Conservation (phyloP, 164 flowering plant genomes). For the grape (Vitis vinifera) region DNA sequence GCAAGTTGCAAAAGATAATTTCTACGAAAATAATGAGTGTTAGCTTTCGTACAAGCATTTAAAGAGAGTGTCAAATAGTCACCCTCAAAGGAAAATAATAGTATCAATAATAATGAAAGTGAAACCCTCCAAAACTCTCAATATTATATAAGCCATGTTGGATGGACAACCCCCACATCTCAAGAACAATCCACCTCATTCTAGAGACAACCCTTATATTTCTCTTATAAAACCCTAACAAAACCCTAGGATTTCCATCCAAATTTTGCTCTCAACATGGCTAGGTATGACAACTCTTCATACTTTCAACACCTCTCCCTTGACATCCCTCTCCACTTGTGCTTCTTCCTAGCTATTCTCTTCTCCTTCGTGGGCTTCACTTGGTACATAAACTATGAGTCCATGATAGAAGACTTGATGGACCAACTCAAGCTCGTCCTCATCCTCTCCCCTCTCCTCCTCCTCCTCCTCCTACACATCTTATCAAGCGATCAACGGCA, state of each 20-base stretch:
- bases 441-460: constrained; percentile 48
- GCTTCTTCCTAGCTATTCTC: constrained; percentile 34
- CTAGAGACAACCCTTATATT: no score
- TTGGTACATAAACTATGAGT: constrained; percentile 63
- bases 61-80: no score
- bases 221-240: background rate
- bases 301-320: constrained; percentile 25
- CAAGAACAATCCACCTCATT: no score
- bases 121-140: no score
- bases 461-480: constrained; percentile 72
- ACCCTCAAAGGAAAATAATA: no score
- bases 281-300: constrained; percentile 30
- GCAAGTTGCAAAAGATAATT: no score
- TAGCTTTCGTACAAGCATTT: no score
- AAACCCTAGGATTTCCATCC: background rate
- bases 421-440: constrained; percentile 61
- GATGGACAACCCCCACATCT: no score
- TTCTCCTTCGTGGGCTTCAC: constrained; percentile 39
- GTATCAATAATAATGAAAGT: no score
- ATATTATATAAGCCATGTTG: no score
- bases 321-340: constrained; percentile 42
- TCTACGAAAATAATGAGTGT: no score
- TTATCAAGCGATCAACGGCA: constrained; percentile 40
- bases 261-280: constrained; percentile 14
- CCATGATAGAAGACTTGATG: constrained; percentile 34